Evolutionary conservation across 805 yeast species (phyloP).

Genomic region (Candida multigemmis): DNA sequence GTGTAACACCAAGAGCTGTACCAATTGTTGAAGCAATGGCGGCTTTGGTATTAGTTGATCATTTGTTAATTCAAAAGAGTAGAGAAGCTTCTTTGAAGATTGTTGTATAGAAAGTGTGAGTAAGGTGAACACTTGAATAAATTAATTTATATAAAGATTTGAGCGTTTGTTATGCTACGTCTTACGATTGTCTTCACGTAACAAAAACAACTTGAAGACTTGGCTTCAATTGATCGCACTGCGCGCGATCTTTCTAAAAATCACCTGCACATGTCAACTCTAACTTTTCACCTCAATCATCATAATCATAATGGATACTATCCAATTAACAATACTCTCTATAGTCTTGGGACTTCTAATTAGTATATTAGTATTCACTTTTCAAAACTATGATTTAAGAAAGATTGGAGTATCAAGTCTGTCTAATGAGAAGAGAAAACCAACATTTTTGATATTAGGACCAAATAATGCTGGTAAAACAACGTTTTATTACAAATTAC

Average conservation of each 20-base stretch:
- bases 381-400: slow-evolving; percentile 12
- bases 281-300: not conserved
- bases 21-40: slow-evolving; percentile 99
- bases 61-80: slow-evolving; percentile 74
- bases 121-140: too few species aligned
- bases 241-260: too few species aligned
- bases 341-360: slow-evolving; percentile 17
- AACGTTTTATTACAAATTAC: slow-evolving; percentile 32
- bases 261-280: too few species aligned
- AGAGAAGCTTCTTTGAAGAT: slow-evolving; percentile 38
- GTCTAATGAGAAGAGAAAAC: too few species aligned
- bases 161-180: too few species aligned
- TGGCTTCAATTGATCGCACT: too few species aligned
- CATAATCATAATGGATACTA: slow-evolving; percentile 14
- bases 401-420: too few species aligned
- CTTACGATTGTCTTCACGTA: too few species aligned
- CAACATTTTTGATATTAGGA: slow-evolving; percentile 58
- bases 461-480: slow-evolving; percentile 64
- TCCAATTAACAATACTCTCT: slow-evolving; percentile 15
- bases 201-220: too few species aligned
- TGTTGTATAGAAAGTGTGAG: slow-evolving; percentile 1
- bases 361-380: slow-evolving; percentile 12
- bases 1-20: slow-evolving; percentile 96
- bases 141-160: slow-evolving; percentile 2
- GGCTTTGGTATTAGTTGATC: slow-evolving; percentile 87